These are phyloP conservation scores for Flaveria trinervia DNA, from an alignment of 129 eudicot species.

Conservation along the genomic window DNA sequence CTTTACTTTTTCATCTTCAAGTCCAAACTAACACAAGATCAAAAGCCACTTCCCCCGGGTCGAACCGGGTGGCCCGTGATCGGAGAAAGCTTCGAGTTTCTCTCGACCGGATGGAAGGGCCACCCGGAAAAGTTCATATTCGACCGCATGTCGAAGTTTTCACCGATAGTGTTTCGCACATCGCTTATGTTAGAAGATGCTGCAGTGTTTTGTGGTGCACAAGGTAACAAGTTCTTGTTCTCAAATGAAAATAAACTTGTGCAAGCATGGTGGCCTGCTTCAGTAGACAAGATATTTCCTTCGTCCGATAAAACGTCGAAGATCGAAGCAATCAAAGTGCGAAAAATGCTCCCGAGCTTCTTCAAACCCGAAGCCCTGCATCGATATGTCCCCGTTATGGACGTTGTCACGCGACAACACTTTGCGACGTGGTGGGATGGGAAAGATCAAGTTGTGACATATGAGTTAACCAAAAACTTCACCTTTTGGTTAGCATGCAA, in stretches of 20 bases:
- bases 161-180: constrained; percentile 56
- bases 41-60: constrained; percentile 63
- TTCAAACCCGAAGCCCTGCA: constrained; percentile 77
- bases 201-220: constrained; percentile 73
- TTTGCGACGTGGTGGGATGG: constrained; percentile 68
- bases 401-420: constrained; percentile 52
- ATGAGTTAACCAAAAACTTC: constrained; percentile 60
- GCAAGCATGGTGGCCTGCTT: constrained; percentile 83
- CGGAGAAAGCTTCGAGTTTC: constrained; percentile 81
- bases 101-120: constrained; percentile 76
- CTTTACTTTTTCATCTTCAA: constrained; percentile 57
- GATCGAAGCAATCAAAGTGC: constrained; percentile 70
- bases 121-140: constrained; percentile 76
- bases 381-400: constrained; percentile 69
- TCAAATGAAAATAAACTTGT: constrained; percentile 82
- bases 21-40: constrained; percentile 19
- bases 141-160: constrained; percentile 69
- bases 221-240: constrained; percentile 72
- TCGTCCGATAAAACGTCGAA: constrained; percentile 57
- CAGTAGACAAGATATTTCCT: constrained; percentile 78
- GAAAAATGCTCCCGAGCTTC: constrained; percentile 72
- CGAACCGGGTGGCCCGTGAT: constrained; percentile 70
- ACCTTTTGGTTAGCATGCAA: constrained; percentile 79
- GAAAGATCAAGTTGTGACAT: constrained; percentile 44
- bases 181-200: constrained; percentile 58